phyloP scores from a whole-genome alignment of 495 filamentous ascomycete species.

The Lepidopterella palustris region DNA sequence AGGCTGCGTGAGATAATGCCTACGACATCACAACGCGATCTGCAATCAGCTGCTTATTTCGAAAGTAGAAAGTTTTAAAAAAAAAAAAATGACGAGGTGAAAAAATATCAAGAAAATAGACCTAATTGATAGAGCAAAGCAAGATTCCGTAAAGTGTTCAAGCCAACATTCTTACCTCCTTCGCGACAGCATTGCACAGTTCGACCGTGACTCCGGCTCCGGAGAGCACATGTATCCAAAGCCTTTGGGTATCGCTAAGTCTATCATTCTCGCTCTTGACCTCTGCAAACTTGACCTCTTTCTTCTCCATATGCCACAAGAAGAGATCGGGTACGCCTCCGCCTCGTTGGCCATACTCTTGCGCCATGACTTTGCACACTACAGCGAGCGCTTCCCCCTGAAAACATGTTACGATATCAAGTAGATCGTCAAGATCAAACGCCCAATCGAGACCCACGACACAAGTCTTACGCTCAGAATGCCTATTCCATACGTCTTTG shows the following conservation, averaged over 20 bases:
- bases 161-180: slow-evolving; percentile 47
- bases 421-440: slow-evolving; percentile 70
- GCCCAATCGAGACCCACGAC: slow-evolving; percentile 88
- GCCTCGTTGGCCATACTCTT: slow-evolving; percentile 83
- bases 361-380: slow-evolving; percentile 85
- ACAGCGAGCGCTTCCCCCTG: slow-evolving; percentile 69
- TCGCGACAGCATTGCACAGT: slow-evolving; percentile 80
- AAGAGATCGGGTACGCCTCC: slow-evolving; percentile 91
- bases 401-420: slow-evolving; percentile 77
- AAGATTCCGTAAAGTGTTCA: too few species aligned
- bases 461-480: slow-evolving; percentile 66
- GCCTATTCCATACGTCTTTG: slow-evolving; percentile 54
- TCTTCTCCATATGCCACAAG: slow-evolving; percentile 57
- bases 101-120: too few species aligned
- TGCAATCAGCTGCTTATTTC: too few species aligned
- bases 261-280: slow-evolving; percentile 95
- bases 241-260: slow-evolving; percentile 88
- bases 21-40: too few species aligned
- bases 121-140: too few species aligned
- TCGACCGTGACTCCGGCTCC: slow-evolving; percentile 80
- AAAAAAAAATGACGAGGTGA: too few species aligned
- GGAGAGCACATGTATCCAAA: slow-evolving; percentile 92
- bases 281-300: slow-evolving; percentile 76
- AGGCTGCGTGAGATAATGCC: too few species aligned
- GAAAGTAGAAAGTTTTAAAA: too few species aligned